Base-by-base conservation (phyloP, 2,329 filamentous ascomycete species). In the Aspergillus sp. region DNA sequence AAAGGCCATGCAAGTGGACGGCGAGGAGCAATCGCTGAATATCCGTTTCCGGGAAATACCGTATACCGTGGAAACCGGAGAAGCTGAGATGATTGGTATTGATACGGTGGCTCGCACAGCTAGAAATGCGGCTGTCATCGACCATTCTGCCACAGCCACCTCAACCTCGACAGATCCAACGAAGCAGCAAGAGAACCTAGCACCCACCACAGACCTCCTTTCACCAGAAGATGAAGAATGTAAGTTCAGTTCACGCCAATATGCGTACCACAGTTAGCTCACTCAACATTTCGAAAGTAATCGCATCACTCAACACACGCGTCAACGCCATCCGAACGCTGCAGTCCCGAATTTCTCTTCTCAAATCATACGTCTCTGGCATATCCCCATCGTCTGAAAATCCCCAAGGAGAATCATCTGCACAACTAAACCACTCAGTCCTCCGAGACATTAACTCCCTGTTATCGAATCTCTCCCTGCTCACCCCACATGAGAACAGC, bases 21-120 rank as follows among this genome's bases (percentile, higher is more conserved):
- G 92, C 66, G 82, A 81, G 75, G 72, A 87, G 38, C 75, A 81
- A 1, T 76, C 81, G 2, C 74, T 88, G 25, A 86, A 84, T 54
- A 83, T 95, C 63, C 90, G 87, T 71, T 98, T 98, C 77, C 87
- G 89, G 62, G 90, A 96, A 72, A 79, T 98, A 9, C 87, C 90
- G 1, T 98, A 95, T 76, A 90, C 90, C 0, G 89, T 98, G 2
- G 95, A 98, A 79, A 97, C 93, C 0, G 92, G 92, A 9, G 93
- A 98, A 76, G 93, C 93, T 1, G 95, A 99, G 77, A 97, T 97
- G 93, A 98, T 99, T 67, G 91, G 91, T 68, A 91, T 99, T 71
- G 93, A 97, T 77, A 96, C 93, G 67, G 90, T 99, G 22, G 93
- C 94, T 0, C 89, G 89, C 56, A 92, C 91, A 45, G 91, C 91